These are phyloP conservation scores for Metschnikowia aberdeeniae DNA, from an alignment of 805 yeast genomes.

Conservation along the genomic window DNA sequence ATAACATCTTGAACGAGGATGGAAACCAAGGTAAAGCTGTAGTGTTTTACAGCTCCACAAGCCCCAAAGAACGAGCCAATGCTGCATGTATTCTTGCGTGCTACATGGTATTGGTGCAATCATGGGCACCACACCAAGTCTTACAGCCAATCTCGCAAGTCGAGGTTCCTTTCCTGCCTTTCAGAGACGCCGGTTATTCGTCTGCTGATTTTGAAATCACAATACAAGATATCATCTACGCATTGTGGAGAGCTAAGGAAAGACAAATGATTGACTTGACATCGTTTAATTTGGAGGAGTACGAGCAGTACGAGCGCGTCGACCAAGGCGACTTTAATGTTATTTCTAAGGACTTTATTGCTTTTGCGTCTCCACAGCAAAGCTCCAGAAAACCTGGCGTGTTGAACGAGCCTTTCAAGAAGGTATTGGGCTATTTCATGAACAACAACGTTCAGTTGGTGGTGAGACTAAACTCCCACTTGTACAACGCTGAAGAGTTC, in stretches of 20 bases:
- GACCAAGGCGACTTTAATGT: constrained; percentile 96
- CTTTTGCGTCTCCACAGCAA: constrained; percentile 95
- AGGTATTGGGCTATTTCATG: constrained; percentile 74
- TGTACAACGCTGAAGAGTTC: constrained; percentile 82
- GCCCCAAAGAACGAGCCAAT: constrained; percentile 79
- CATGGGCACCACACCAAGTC: constrained; percentile 98
- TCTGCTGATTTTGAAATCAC: constrained; percentile 91
- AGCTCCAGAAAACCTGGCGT: constrained; percentile 41
- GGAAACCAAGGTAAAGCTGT: constrained; percentile 83
- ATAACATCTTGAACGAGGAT: constrained; percentile 84
- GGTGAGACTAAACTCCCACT: constrained; percentile 86
- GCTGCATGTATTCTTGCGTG: constrained; percentile 93
- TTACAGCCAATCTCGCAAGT: constrained; percentile 89
- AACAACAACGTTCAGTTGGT: constrained; percentile 78
- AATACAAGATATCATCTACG: constrained; percentile 93
- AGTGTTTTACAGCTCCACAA: constrained; percentile 81
- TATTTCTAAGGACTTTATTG: constrained; percentile 88
- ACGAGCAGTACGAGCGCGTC: constrained; percentile 90
- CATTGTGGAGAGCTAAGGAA: constrained; percentile 96
- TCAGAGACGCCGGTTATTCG: constrained; percentile 96
- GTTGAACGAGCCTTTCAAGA: constrained; percentile 70
- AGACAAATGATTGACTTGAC: constrained; percentile 84
- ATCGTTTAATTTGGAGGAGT: constrained; percentile 83
- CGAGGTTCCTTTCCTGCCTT: constrained; percentile 90
- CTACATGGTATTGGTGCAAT: constrained; percentile 90